phyloP scores from a whole-genome alignment of 2,329 filamentous ascomycete species.

The Pseudophaeomoniella oleicola region DNA sequence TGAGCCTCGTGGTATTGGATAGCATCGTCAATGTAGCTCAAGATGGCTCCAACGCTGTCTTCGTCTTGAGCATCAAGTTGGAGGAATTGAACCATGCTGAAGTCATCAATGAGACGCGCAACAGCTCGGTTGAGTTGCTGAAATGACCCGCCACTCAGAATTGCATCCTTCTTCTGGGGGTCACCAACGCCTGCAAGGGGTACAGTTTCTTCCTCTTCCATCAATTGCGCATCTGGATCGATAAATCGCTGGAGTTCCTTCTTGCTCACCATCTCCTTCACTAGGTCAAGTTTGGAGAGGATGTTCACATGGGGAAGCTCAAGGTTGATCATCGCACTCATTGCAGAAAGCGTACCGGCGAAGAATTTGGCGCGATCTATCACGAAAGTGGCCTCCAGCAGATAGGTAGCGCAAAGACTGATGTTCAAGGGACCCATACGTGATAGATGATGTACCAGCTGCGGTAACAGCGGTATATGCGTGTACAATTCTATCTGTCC shows the following conservation, averaged over 20 bases:
- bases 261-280: constrained; percentile 77
- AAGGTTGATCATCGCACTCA: constrained; percentile 98
- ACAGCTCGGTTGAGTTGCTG: constrained; percentile 74
- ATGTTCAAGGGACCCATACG: constrained; percentile 71
- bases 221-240: constrained; percentile 65
- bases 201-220: constrained; percentile 64
- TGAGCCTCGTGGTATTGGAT: constrained; percentile 91
- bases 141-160: constrained; percentile 74
- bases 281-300: constrained; percentile 92
- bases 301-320: constrained; percentile 96
- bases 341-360: constrained; percentile 83
- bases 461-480: constrained; percentile 82
- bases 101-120: constrained; percentile 83
- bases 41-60: constrained; percentile 69
- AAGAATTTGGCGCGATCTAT: constrained; percentile 96
- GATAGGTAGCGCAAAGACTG: constrained; percentile 81
- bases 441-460: constrained; percentile 67
- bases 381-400: constrained; percentile 91
- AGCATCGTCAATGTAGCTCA: constrained; percentile 88
- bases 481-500: constrained; percentile 98
- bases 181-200: constrained; percentile 36
- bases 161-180: constrained; percentile 48
- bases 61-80: constrained; percentile 82
- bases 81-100: constrained; percentile 94
- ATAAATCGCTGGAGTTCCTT: constrained; percentile 82